Conservation (phyloP, 768 basidiomycete genomes). For the Zangia roseola region DNA sequence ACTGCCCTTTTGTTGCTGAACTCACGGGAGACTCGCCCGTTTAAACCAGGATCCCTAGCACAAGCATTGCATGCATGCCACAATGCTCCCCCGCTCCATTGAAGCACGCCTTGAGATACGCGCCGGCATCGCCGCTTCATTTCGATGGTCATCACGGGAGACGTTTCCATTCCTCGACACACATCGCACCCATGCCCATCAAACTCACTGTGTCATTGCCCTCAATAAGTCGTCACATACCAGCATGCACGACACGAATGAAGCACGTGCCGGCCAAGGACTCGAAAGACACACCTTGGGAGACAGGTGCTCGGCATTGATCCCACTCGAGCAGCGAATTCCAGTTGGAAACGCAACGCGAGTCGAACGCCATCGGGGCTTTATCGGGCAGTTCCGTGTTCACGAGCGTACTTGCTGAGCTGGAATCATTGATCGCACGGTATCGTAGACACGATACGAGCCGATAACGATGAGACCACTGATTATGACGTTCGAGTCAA, state of each 20-base stretch:
- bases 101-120: no score
- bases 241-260: no score
- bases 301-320: slow-evolving; percentile 62
- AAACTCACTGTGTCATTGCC: slow-evolving; percentile 93
- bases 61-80: no score
- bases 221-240: no score
- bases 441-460: slow-evolving; percentile 3
- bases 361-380: slow-evolving; percentile 41
- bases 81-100: no score
- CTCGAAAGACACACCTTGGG: slow-evolving; percentile 47
- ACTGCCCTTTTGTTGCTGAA: no score
- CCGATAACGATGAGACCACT: slow-evolving; percentile 85
- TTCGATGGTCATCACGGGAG: no score
- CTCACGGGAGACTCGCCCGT: no score
- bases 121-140: slow-evolving; percentile 94
- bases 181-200: slow-evolving; percentile 91
- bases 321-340: slow-evolving; percentile 68
- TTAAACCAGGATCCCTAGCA: no score
- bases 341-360: slow-evolving; percentile 45
- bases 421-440: slow-evolving; percentile 27
- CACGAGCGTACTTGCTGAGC: slow-evolving; percentile 55
- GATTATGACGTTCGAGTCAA: slow-evolving; percentile 6
- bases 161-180: slow-evolving; percentile 91
- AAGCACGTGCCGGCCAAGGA: background rate
- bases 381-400: slow-evolving; percentile 50